Evolutionary conservation across 2,329 filamentous ascomycete genomes (phyloP), one percentile per base, ranked within the genome.

Genomic region (Sporothrix pallida): DNA sequence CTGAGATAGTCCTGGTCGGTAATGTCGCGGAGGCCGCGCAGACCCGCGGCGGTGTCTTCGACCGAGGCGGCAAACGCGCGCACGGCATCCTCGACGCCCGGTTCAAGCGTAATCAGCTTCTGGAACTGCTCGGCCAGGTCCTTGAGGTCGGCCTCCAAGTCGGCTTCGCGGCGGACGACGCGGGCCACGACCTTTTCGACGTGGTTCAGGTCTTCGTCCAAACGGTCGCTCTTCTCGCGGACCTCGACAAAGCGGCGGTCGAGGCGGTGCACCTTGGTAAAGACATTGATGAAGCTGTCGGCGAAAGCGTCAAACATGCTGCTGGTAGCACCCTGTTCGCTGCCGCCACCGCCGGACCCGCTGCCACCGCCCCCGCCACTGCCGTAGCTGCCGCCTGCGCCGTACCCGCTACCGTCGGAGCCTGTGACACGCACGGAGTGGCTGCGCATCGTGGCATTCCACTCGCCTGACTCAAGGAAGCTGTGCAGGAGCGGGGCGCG

Each of bases 1-100:
- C 94, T 93, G 1, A 99, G 89, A 80, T 99, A 99, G 82, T 98
- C 94, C 79, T 97, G 94, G 80, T 99, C 96, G 0, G 95, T 98
- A 79, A 94, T 88, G 75, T 98, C 95, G 79, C 94, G 93, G 74
- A 99, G 87, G n/a, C 84, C 86, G 79, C 90, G 93, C 79, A 97
- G 88, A 3, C 93, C 93, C 1, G 90, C 85, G 9, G 92, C 92
- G 0, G 93, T 95, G 78, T 96, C 92, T 78, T 97, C 93, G 46
- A 98, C 90, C 31, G 92, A 94, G 7, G 91, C 90, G 0, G 95
- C 93, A 79, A 99, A 99, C 17, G 92, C 92, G 71, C 94, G 94
- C 17, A 98, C 87, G 1, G 93, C 89, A 31, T 87, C 86, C 80
- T 97, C 93, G 48, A 98, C 91, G 46, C 93, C 93, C 0, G 95